Conservation (phyloP, 2,329 filamentous ascomycete species). For the Incumbomyces delicatus region DNA sequence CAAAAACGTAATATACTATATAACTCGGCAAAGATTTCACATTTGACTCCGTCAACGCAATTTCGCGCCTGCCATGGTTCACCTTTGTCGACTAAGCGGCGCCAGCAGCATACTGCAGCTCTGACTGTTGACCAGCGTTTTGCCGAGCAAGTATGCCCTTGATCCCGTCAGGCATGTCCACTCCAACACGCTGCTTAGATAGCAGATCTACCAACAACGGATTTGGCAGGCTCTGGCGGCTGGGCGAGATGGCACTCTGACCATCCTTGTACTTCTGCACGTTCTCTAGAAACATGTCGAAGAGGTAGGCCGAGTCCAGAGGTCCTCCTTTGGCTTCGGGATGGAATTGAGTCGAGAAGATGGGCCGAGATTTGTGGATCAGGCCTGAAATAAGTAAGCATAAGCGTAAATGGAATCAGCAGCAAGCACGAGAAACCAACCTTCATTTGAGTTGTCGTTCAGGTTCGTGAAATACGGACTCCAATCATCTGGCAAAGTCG, state of each 20-base stretch:
- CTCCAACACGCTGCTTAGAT: constrained; percentile 88
- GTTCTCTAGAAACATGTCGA: constrained; percentile 90
- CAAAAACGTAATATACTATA: no score
- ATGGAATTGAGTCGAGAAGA: constrained; percentile 98
- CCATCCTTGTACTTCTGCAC: constrained; percentile 81
- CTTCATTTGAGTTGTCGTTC: constrained; percentile 96
- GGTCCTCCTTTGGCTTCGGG: constrained; percentile 96
- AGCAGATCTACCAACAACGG: constrained; percentile 84
- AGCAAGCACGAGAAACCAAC: constrained; percentile 27
- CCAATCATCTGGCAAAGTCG: constrained; percentile 74
- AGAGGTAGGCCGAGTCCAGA: constrained; percentile 89
- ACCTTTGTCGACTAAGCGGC: constrained; percentile 13
- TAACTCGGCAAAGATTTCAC: not conserved
- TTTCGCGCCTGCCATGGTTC: not conserved
- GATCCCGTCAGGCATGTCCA: constrained; percentile 56
- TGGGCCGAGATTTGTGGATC: constrained; percentile 90
- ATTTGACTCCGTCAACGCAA: not conserved
- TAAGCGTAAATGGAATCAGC: constrained; percentile 2
- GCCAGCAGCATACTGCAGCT: constrained; percentile 19
- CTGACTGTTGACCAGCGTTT: constrained; percentile 11
- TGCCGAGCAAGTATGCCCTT: constrained; percentile 29
- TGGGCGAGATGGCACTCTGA: constrained; percentile 57
- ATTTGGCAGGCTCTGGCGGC: constrained; percentile 78
- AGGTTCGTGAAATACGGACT: constrained; percentile 98
- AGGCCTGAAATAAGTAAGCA: constrained; percentile 44